Percentiles rank a stretch among this genome's conserved stretches.
Evolutionary conservation across 2,329 filamentous ascomycete species (phyloP).

Genomic region (Xylariomycetidae sp.): DNA sequence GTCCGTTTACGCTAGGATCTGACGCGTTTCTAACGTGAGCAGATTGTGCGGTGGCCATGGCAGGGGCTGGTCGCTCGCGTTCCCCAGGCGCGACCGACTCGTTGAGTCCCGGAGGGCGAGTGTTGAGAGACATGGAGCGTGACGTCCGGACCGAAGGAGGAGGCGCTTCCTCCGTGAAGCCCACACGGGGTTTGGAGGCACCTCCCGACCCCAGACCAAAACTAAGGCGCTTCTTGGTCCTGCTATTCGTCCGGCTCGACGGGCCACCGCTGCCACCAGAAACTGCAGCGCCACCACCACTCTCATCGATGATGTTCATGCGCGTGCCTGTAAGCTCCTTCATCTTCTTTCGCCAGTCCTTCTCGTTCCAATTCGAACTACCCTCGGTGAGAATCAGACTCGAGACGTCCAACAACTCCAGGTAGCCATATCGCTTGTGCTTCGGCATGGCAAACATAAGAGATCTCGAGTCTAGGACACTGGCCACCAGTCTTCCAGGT

Average conservation of each 20-base stretch:
- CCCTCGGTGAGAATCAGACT: conserved; percentile 72
- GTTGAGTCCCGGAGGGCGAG: conserved; percentile 33
- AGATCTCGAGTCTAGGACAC: conserved; percentile 77
- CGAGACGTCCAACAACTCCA: conserved; percentile 82
- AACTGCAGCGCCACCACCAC: conserved; percentile 33
- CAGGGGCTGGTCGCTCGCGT: conserved; percentile 30
- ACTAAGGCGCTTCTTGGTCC: conserved; percentile 52
- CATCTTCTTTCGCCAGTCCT: conserved; percentile 81
- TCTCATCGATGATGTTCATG: conserved; percentile 57
- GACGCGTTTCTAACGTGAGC: conserved; percentile 43
- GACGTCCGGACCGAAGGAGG: conserved; percentile 42
- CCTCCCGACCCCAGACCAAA: conserved; percentile 33
- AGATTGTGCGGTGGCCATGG: conserved; percentile 27
- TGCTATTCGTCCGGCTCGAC: conserved; percentile 50
- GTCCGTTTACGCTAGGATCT: conserved; percentile 32
- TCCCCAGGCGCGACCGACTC: conserved; percentile 45
- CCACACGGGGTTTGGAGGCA: conserved; percentile 41
- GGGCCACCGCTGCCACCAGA: too few species aligned
- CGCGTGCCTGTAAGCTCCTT: conserved; percentile 81
- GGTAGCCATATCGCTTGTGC: conserved; percentile 78
- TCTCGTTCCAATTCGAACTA: conserved; percentile 72
- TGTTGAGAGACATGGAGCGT: conserved; percentile 43
- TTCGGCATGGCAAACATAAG: conserved; percentile 98
- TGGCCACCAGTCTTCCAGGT: conserved; percentile 78
- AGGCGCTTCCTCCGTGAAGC: conserved; percentile 48